Base-by-base conservation (phyloP, 495 filamentous ascomycete genomes). In the Chaetomidium leptoderma region DNA sequence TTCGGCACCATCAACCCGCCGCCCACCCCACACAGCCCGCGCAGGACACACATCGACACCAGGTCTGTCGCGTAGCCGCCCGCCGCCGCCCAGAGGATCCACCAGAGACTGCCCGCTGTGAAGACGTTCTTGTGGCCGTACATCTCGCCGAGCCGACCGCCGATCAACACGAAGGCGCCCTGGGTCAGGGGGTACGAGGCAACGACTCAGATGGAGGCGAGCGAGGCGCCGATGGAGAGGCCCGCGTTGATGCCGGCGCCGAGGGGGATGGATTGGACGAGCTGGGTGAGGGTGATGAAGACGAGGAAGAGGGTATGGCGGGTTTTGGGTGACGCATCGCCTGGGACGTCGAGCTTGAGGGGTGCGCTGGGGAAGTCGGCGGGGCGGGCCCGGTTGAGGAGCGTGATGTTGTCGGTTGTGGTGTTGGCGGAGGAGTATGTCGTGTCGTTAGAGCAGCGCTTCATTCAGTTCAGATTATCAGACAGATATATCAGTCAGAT, bases 61-160 rank as follows among this genome's bases (percentile, higher is more conserved):
- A 77, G n/a, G 17, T 16, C 11, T 3, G 27, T 48, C 26, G 26
- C 6, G 17, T 48, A 48, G n/a, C 68, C 75, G 33, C 63, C 71
- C 8, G 65, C 62, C 1, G 79, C 57, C 1, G 70, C 67, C 40
- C 67, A 77, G 6, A 77, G 9, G 19, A 69, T 57, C 27, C 73
- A 73, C 66, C 71, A 71, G 3, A 65, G 55, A 7, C 72, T 69
- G 8, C 76, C 79, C 11, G 70, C 46, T 0, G 76, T 47, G 0
- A 81, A 52, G 26, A 77, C 63, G 11, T 72, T 72, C 57, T 75
- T 77, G 56, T 81, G 77, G 6, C 77, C 80, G 59, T 73, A 76
- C 3, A 82, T 70, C 26, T 74, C 74, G 11, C 80, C 79, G 19
- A 81, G 62, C 13, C 79, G 72, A 32, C 80, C 80, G 39, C 72